Evolutionary conservation across 768 basidiomycete species (phyloP).

Genomic region (Neoboletus magnificus): DNA sequence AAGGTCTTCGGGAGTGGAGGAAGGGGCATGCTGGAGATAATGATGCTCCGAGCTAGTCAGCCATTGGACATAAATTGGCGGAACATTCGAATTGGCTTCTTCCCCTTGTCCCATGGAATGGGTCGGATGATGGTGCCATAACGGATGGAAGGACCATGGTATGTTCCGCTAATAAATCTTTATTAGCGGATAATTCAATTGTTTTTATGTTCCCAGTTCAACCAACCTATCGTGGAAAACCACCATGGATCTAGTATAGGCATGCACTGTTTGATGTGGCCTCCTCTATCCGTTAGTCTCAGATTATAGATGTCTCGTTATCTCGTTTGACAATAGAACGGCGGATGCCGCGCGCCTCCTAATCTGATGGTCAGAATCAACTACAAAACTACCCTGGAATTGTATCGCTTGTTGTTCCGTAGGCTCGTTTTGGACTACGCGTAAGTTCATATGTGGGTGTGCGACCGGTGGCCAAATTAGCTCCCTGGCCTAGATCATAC

Average conservation of each 20-base stretch:
- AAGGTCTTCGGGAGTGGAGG: constrained; percentile 73
- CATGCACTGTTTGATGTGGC: not conserved
- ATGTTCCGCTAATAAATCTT: not conserved
- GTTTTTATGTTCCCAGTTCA: not conserved
- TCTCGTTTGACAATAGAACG: constrained; percentile 2
- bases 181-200: not conserved
- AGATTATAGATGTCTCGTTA: not conserved
- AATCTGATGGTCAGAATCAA: not conserved
- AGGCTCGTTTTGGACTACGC: not conserved
- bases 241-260: not conserved
- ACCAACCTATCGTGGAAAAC: constrained; percentile 9
- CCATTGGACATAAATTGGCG: not conserved
- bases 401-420: not conserved
- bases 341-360: constrained; percentile 5
- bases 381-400: not conserved
- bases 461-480: constrained; percentile 22
- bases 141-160: constrained; percentile 4
- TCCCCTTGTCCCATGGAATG: not conserved
- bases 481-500: not conserved
- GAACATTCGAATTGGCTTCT: not conserved
- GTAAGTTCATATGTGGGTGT: not conserved
- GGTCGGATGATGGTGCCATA: not conserved
- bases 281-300: not conserved
- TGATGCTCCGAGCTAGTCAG: constrained; percentile 6
- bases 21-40: constrained; percentile 34